Evolutionary conservation across 2,329 filamentous ascomycete genomes (phyloP), one percentile per base, ranked within the genome.

Genomic region (Bertia moriformis): DNA sequence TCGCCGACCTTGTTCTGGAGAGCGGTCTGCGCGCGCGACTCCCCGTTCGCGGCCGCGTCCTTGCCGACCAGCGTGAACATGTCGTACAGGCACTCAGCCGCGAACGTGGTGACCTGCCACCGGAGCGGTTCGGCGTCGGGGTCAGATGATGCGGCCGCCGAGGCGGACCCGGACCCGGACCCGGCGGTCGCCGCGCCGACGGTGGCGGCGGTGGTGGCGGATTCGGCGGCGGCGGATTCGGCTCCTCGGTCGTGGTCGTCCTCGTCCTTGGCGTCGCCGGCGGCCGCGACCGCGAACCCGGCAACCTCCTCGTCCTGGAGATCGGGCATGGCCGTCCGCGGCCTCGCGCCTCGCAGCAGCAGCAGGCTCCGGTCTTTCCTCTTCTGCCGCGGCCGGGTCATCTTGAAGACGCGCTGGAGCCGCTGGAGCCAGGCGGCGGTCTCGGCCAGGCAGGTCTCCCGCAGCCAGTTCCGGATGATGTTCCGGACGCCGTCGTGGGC

Each of bases 21-120:
- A 3, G 82, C 84, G 37, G 71, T 60, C 51, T 93, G 83, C 3
- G 87, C 84, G 3, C 72, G 66, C 4, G 87, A 87, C 27, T 87
- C 82, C 20, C 84, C 83, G 43, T 87, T 81, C 19, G 80, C 74
- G 15, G 83, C 69, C 17, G 85, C 75, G 41, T 93, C 83, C 56
- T 87, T 89, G 43, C 73, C 76, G 19, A 93, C 76, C 40, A 89
- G 72, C 33, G 70, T 62, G 46, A 96, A 80, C 17, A 96, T 73
- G 45, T 94, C 86, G 46, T 77, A 80, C 35, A 98, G 68, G 53
- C 87, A 87, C 47, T 81, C 77, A 74, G 96, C 88, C 13, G 87
- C 88, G 58, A 96, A 96, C 2, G 87, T 87, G 22, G 85, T 79
- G 4, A 95, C 89, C 56, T 98, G 91, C 91, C 91, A 98, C 47